Conservation (phyloP, 179 eudicot species). For the Amaranthus tricolor region DNA sequence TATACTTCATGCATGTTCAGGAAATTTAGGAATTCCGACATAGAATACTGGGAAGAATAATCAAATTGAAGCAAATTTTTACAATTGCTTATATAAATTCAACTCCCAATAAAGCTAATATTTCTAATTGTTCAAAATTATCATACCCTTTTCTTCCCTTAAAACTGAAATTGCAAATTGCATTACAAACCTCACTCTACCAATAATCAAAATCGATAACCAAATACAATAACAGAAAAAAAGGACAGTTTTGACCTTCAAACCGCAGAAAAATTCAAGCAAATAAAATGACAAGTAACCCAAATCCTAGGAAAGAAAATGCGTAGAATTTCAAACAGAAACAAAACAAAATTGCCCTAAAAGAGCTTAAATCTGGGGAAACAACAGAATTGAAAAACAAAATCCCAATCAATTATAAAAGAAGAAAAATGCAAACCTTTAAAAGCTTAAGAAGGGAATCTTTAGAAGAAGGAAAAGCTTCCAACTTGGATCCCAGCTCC, state of each 20-base stretch:
- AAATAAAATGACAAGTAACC: no score
- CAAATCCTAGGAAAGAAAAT: not conserved
- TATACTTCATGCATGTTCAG: not conserved
- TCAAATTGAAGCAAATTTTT: not conserved
- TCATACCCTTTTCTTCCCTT: no score
- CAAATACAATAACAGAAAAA: no score
- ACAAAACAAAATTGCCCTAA: not conserved
- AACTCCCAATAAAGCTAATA: no score
- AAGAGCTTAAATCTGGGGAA: not conserved
- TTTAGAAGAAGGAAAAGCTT: slow-evolving; percentile 60
- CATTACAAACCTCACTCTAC: no score
- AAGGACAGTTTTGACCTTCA: no score
- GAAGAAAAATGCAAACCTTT: slow-evolving; percentile 41
- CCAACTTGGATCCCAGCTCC: slow-evolving; percentile 91
- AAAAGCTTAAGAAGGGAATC: slow-evolving; percentile 81
- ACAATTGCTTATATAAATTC: no score
- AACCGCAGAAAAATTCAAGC: no score
- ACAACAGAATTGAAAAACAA: not conserved
- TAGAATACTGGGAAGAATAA: not conserved
- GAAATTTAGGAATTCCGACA: not conserved
- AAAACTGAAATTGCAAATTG: no score
- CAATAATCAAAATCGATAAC: no score
- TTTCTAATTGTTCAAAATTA: no score
- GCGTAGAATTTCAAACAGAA: not conserved
- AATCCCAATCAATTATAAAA: not conserved